These are phyloP conservation scores for Neltuma alba DNA, from an alignment of 306 rosid species.

Conservation along the genomic window DNA sequence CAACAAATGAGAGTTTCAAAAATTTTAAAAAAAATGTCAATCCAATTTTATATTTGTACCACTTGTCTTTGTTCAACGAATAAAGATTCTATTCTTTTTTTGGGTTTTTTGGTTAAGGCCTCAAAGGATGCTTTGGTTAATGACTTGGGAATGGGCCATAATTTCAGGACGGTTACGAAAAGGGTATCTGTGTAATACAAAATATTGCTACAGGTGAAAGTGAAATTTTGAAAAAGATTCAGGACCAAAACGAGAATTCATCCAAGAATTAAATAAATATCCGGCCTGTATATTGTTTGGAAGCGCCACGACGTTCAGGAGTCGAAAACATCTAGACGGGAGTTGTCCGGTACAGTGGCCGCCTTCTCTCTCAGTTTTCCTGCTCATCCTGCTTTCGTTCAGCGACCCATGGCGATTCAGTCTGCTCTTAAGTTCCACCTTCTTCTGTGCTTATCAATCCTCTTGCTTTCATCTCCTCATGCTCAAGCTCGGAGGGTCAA, in stretches of 20 bases:
- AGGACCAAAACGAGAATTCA: background rate
- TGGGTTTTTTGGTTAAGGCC: no score
- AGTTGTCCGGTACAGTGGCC: background rate
- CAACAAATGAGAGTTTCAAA: background rate
- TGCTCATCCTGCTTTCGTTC: background rate
- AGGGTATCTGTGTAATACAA: background rate
- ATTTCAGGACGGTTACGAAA: background rate
- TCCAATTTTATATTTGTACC: background rate
- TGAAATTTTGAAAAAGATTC: background rate
- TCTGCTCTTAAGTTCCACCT: slow-evolving; percentile 40
- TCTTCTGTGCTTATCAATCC: slow-evolving; percentile 43
- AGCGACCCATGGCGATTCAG: slow-evolving; percentile 48
- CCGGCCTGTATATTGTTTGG: background rate
- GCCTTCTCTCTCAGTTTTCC: background rate
- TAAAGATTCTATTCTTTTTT: no score
- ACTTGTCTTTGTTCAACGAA: background rate
- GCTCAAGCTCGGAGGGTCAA: slow-evolving; percentile 53
- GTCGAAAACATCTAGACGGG: background rate
- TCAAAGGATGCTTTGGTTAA: no score
- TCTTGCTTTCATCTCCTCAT: slow-evolving; percentile 38
- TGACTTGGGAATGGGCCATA: no score
- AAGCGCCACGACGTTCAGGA: background rate
- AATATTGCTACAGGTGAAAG: background rate
- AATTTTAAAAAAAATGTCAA: background rate
- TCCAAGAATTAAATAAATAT: background rate